Conservation (phyloP, 2,329 filamentous ascomycete species). For the Penicillium sp. region DNA sequence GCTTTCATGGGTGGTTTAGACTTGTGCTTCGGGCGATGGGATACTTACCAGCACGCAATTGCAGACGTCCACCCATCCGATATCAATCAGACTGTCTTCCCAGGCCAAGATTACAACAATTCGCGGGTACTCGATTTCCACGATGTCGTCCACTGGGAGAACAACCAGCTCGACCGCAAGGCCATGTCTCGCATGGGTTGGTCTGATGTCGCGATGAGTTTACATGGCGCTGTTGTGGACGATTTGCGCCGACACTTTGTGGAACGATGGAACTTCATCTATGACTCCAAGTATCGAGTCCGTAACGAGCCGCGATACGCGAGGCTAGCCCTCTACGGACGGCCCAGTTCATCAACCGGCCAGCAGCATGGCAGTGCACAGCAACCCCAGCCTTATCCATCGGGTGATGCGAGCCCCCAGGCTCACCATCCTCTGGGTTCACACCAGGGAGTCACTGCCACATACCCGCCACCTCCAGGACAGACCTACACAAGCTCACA, state of each 20-base stretch:
- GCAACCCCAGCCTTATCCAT: slow-evolving; percentile 10
- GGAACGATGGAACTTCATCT: slow-evolving; percentile 90
- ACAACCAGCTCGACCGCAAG: slow-evolving; percentile 79
- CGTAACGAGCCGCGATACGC: slow-evolving; percentile 49
- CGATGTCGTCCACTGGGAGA: slow-evolving; percentile 69
- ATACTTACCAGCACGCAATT: slow-evolving; percentile 80
- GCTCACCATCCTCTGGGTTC: slow-evolving; percentile 10
- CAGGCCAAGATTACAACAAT: slow-evolving; percentile 91
- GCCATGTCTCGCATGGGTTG: slow-evolving; percentile 83
- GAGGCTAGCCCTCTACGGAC: slow-evolving; percentile 32
- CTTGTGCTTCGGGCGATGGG: slow-evolving; percentile 81
- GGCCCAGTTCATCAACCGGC: slow-evolving; percentile 24
- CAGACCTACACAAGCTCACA: not conserved
- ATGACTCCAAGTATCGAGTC: slow-evolving; percentile 68
- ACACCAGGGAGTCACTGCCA: slow-evolving; percentile 3
- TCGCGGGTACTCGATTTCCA: slow-evolving; percentile 76
- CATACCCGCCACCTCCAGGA: slow-evolving; percentile 6
- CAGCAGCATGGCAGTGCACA: slow-evolving; percentile 12
- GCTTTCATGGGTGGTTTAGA: slow-evolving; percentile 92
- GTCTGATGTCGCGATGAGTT: slow-evolving; percentile 75
- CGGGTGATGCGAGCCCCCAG: slow-evolving; percentile 15
- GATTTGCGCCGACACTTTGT: slow-evolving; percentile 73
- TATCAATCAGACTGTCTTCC: slow-evolving; percentile 69
- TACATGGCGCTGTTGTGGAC: slow-evolving; percentile 67
- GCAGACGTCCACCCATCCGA: slow-evolving; percentile 76